These are phyloP conservation scores for Stephania japonica DNA, from an alignment of 164 flowering plant genomes.

Conservation along the genomic window DNA sequence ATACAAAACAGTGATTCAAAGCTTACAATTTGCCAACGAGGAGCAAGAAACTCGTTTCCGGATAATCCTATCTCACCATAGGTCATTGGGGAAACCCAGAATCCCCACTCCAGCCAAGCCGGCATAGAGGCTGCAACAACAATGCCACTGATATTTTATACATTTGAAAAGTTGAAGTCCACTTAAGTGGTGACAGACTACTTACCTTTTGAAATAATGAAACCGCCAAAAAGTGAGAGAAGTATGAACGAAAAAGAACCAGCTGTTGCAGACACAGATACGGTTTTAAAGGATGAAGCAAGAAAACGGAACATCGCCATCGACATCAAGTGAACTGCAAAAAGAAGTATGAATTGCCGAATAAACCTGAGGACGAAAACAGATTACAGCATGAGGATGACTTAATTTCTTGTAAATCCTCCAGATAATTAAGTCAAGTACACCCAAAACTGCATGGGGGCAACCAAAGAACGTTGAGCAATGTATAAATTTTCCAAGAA, in stretches of 20 bases:
- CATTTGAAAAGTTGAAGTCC: background rate
- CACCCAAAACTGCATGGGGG: background rate
- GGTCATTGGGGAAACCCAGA: constrained; percentile 54
- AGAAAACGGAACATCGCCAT: constrained; percentile 56
- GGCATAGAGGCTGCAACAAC: constrained; percentile 51
- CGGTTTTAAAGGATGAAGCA: constrained; percentile 47
- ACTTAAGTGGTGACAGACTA: background rate
- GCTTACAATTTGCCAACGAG: constrained; percentile 57
- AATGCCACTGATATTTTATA: constrained; percentile 1
- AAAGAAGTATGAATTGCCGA: constrained; percentile 55
- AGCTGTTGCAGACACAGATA: constrained; percentile 37
- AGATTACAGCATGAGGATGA: background rate
- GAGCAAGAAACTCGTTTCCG: constrained; percentile 56
- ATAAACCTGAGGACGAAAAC: constrained; percentile 43
- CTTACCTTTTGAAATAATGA: constrained; percentile 48
- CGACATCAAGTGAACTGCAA: constrained; percentile 46
- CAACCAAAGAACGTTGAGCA: background rate
- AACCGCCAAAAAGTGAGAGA: constrained; percentile 46
- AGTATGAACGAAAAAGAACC: constrained; percentile 37
- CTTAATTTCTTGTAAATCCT: background rate
- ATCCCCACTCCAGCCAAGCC: constrained; percentile 57
- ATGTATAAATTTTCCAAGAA: background rate
- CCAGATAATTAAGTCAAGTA: background rate
- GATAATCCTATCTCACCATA: constrained; percentile 53
- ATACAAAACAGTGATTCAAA: background rate